Evolutionary conservation across 352 stramenopile genomes (phyloP), one percentile per base, ranked within the genome.

Genomic region (Bremia lactucae): DNA sequence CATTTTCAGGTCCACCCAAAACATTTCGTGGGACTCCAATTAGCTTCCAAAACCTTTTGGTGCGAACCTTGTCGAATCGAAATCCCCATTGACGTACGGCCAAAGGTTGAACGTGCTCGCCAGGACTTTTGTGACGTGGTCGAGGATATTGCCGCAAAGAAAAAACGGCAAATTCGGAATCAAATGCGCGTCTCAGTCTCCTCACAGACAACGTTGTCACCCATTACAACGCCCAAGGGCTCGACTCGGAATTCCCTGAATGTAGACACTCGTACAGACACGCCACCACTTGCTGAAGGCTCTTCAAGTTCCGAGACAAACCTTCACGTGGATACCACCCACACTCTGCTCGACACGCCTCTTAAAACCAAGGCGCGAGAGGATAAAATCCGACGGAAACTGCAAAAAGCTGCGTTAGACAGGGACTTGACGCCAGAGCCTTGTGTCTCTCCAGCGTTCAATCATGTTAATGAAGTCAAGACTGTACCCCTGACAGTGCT

Each of bases 11-110:
- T 51, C 2, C 56, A 79, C 28, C 20, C 68, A 3, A 86, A 86
- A 47, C 73, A 86, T 43, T 82, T 71, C 38, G 65, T 82, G 14
- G 60, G 58, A 9, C 64, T 83, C 16, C 59, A 77, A 35, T 36
- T 72, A 22, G 68, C 50, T 6, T 60, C 65, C 11, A 53, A 65
- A 36, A 71, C 55, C 10, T 79, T 83, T 33, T 86, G 68, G 66
- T 86, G 57, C 13, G 52, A 54, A 11, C 65, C 71, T 11, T 83
- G 71, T 45, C 59, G 61, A 18, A 59, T 65, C 34, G 67, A 83
- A 37, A 59, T 83, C 26, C 45, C 61, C 2, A 29, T 47, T 1
- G 38, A 51, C 16, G 52, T 34, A 3, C 62, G 65, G 15, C 26
- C 49, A 9, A 80, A 78, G 24, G 55, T 75, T 0, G 62, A 72